phyloP scores from a whole-genome alignment of 306 rosid species.

The Gillenia trifoliata region DNA sequence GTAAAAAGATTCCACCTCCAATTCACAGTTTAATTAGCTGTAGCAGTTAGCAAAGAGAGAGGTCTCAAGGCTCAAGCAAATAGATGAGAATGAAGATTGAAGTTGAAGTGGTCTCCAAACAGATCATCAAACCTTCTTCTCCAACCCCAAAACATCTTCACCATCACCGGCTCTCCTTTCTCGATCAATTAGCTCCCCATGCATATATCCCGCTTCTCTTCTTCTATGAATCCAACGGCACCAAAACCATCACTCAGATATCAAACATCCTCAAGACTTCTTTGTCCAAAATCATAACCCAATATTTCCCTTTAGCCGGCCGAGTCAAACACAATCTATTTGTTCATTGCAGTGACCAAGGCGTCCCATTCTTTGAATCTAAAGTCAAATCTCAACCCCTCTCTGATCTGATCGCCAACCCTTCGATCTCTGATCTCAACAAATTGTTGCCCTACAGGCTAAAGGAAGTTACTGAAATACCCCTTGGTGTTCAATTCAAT shows the following conservation, averaged over 20 bases:
- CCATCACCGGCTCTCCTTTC: conserved; percentile 15
- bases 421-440: conserved; percentile 34
- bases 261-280: conserved; percentile 38
- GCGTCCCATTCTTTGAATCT: conserved; percentile 39
- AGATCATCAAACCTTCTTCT: conserved; percentile 19
- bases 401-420: conserved; percentile 25
- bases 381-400: conserved; percentile 26
- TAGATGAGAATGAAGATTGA: conserved; percentile 4
- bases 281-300: conserved; percentile 32
- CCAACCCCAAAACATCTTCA: conserved; percentile 26
- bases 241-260: conserved; percentile 32
- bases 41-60: no score
- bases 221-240: conserved; percentile 23
- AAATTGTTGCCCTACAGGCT: conserved; percentile 40
- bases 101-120: conserved; percentile 16
- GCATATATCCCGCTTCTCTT: conserved; percentile 18
- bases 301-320: conserved; percentile 44
- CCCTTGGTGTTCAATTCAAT: conserved; percentile 48
- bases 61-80: no score
- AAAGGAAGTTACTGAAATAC: conserved; percentile 19
- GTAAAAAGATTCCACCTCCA: no score
- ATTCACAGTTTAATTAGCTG: no score
- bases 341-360: conserved; percentile 45
- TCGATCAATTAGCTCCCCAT: conserved; percentile 26
- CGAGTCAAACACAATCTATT: conserved; percentile 15